Evolutionary conservation across 1,284 basidiomycete genomes (phyloP).

Genomic region (Cutaneotrichosporon daszewskae): DNA sequence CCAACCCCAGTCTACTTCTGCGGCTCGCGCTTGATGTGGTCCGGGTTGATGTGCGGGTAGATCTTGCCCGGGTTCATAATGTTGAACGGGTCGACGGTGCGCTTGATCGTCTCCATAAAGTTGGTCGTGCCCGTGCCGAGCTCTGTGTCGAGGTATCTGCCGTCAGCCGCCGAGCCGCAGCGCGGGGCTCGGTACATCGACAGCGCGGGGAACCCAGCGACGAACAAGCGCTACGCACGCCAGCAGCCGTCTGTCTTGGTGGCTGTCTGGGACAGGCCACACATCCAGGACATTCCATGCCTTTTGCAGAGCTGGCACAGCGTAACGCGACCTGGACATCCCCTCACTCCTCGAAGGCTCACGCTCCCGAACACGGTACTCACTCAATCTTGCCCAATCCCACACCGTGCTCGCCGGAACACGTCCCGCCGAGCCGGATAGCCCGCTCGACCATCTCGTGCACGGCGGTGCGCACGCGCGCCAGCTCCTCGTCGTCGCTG

Average conservation of each 20-base stretch:
- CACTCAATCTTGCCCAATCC: conserved; percentile 68
- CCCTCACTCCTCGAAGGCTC: not conserved
- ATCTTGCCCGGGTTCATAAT: conserved; percentile 74
- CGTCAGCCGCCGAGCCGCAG: too few species aligned
- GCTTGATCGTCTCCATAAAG: conserved; percentile 73
- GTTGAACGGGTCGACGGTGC: conserved; percentile 62
- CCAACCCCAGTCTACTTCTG: too few species aligned
- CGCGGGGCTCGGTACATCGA: too few species aligned
- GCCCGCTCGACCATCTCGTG: conserved; percentile 51
- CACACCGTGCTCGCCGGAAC: conserved; percentile 75
- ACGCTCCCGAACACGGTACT: too few species aligned
- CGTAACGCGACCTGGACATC: too few species aligned
- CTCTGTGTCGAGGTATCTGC: conserved; percentile 60
- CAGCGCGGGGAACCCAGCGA: too few species aligned
- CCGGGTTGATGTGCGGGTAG: conserved; percentile 40
- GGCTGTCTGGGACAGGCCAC: not conserved
- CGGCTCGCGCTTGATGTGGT: not conserved
- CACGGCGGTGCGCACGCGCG: conserved; percentile 47
- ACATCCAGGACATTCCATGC: too few species aligned
- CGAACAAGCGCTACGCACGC: too few species aligned
- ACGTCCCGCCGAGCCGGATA: conserved; percentile 50
- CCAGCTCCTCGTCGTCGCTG: conserved; percentile 39
- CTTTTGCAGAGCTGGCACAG: too few species aligned
- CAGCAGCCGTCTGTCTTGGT: too few species aligned
- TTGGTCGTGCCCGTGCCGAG: conserved; percentile 70